phyloP scores from a whole-genome alignment of 352 stramenopile species.

The Pythium sp. region DNA sequence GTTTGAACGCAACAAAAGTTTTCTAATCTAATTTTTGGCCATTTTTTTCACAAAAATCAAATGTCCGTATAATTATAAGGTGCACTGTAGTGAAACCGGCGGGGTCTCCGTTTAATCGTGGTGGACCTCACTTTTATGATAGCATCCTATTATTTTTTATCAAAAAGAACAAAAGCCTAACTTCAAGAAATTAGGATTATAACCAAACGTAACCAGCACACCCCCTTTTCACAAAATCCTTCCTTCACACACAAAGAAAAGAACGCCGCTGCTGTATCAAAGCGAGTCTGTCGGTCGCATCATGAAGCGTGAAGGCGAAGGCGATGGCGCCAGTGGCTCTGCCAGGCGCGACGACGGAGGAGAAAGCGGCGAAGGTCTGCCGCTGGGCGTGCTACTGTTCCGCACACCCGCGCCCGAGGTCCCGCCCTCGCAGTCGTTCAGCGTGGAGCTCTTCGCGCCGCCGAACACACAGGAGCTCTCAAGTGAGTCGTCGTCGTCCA shows the following conservation, averaged over 20 bases:
- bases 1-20: no score
- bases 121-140: no score
- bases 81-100: no score
- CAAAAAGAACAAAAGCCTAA: no score
- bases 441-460: constrained; percentile 20
- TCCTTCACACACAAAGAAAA: constrained; percentile 6
- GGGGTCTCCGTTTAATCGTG: no score
- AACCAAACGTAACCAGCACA: neutral
- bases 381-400: neutral
- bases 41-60: no score
- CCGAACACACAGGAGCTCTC: constrained; percentile 19
- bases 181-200: no score
- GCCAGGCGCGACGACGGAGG: neutral
- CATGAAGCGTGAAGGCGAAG: constrained; percentile 9
- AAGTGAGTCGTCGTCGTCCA: neutral
- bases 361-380: neutral
- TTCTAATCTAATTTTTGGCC: no score
- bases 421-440: constrained; percentile 9
- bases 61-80: no score
- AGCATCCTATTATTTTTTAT: no score
- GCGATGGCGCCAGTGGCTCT: neutral
- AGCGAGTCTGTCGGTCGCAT: neutral
- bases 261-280: neutral
- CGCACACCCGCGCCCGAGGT: neutral
- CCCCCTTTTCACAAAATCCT: constrained; percentile 4